Conservation (phyloP, 495 filamentous ascomycete genomes). For the Penicillium coffeae region DNA sequence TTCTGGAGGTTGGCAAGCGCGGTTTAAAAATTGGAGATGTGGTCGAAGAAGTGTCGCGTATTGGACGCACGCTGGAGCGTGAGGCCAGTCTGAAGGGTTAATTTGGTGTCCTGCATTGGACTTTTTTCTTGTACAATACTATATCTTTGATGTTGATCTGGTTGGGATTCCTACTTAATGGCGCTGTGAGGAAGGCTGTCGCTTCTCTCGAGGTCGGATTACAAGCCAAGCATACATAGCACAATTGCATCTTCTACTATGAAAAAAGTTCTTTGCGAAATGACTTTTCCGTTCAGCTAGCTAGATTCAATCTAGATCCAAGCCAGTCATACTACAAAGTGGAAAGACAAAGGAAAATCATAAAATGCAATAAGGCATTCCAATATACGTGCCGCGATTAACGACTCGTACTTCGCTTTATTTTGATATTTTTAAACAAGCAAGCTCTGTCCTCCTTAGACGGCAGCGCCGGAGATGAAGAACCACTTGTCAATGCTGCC, state of each 20-base stretch:
- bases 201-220: neutral
- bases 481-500: constrained; percentile 99
- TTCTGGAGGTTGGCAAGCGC: constrained; percentile 74
- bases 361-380: neutral
- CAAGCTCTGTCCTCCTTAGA: constrained; percentile 48
- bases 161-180: constrained; percentile 13
- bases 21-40: constrained; percentile 82
- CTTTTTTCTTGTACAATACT: constrained; percentile 1
- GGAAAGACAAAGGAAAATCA: neutral
- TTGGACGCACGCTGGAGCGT: constrained; percentile 75
- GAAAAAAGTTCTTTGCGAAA: neutral
- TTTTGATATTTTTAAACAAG: constrained; percentile 12
- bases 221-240: neutral
- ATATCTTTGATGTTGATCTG: neutral
- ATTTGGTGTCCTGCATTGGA: constrained; percentile 5
- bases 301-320: constrained; percentile 1
- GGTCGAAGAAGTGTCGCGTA: constrained; percentile 81
- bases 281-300: neutral
- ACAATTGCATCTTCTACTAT: neutral
- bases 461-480: constrained; percentile 98
- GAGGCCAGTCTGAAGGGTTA: constrained; percentile 72
- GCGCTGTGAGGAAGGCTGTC: neutral
- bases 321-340: neutral
- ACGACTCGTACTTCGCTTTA: constrained; percentile 13
- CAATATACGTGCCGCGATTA: constrained; percentile 7